Evolutionary conservation across 495 filamentous ascomycete genomes (phyloP).

Genomic region (Jackrogersella minutella): DNA sequence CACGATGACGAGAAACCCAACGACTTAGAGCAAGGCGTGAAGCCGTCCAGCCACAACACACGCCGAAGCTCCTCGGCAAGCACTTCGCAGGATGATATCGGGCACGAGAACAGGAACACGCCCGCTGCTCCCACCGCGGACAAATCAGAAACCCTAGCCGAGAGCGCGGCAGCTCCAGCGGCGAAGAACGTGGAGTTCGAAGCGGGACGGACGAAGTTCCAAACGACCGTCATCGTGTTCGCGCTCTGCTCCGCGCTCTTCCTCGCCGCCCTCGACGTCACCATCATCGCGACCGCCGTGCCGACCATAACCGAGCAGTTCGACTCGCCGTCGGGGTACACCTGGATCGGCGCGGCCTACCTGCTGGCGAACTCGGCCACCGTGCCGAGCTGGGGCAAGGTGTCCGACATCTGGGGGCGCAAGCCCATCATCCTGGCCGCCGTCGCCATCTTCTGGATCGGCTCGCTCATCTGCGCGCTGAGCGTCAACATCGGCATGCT

Average conservation of each 20-base stretch:
- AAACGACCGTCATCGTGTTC: slow-evolving; percentile 50
- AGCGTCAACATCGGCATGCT: slow-evolving; percentile 74
- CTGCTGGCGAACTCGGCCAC: slow-evolving; percentile 72
- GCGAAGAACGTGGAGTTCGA: slow-evolving; percentile 38
- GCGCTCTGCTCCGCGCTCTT: slow-evolving; percentile 61
- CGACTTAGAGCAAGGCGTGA: slow-evolving; percentile 26
- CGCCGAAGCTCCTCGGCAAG: slow-evolving; percentile 26
- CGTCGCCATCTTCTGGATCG: slow-evolving; percentile 75
- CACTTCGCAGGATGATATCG: slow-evolving; percentile 20
- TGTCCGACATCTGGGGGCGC: slow-evolving; percentile 84
- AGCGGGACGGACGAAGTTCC: slow-evolving; percentile 43
- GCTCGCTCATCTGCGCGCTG: slow-evolving; percentile 74
- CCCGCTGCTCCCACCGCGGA: not conserved
- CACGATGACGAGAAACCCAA: slow-evolving; percentile 36
- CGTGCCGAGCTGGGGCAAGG: slow-evolving; percentile 79
- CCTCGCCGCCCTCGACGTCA: slow-evolving; percentile 61
- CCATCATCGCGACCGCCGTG: slow-evolving; percentile 58
- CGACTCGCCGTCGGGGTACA: slow-evolving; percentile 70
- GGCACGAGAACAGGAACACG: not conserved
- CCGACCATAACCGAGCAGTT: slow-evolving; percentile 68
- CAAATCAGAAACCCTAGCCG: not conserved
- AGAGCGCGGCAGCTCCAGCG: slow-evolving; percentile 1
- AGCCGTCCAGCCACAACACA: slow-evolving; percentile 9
- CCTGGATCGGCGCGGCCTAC: slow-evolving; percentile 75
- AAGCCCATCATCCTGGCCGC: slow-evolving; percentile 78